phyloP scores from a whole-genome alignment of 441 rosid species.

The Erysimum pusillum region DNA sequence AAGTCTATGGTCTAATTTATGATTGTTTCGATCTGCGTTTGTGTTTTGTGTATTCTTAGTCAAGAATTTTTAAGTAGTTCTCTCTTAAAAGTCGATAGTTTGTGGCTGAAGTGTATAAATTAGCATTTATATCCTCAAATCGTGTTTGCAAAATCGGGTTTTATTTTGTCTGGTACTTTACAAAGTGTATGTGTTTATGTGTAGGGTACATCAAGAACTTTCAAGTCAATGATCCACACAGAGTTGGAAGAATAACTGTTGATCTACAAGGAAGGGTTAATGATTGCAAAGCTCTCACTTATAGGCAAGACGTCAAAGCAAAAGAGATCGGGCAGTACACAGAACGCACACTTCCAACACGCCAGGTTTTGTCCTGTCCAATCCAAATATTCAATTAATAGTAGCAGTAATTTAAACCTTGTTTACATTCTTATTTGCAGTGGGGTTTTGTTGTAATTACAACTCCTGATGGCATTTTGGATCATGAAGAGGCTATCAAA shows the following conservation, averaged over 20 bases:
- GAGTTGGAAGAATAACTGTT: constrained; percentile 90
- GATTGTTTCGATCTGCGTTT: not conserved
- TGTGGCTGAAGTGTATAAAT: not conserved
- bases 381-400: not conserved
- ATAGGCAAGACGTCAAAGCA: constrained; percentile 91
- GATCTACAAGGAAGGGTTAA: constrained; percentile 89
- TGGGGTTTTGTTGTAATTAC: constrained; percentile 96
- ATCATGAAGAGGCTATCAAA: constrained; percentile 90
- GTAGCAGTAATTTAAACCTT: not conserved
- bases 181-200: not conserved
- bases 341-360: constrained; percentile 80
- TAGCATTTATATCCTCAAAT: not conserved
- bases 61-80: not conserved
- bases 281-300: constrained; percentile 84
- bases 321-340: constrained; percentile 76
- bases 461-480: constrained; percentile 92
- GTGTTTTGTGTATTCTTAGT: not conserved
- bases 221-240: constrained; percentile 82
- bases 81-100: not conserved
- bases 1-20: not conserved
- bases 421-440: constrained; percentile 48
- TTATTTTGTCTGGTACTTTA: not conserved
- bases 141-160: not conserved
- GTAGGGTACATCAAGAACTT: constrained; percentile 80
- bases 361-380: constrained; percentile 56